Percentiles rank a stretch among this genome's conserved stretches.
Evolutionary conservation across 306 rosid genomes (phyloP).

Genomic region (Trichosanthes cucumerina): DNA sequence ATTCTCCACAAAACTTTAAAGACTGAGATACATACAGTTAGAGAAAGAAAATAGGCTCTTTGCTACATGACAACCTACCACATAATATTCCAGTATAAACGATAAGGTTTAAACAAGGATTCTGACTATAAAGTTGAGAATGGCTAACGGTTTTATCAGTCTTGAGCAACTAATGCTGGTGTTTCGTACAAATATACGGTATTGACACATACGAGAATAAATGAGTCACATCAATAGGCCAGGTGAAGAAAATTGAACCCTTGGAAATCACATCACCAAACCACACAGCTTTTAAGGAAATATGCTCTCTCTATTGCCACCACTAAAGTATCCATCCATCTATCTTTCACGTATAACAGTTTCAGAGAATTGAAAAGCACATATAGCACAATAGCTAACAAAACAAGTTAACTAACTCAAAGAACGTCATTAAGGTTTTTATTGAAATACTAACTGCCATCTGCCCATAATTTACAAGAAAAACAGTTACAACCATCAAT

Average conservation of each 20-base stretch:
- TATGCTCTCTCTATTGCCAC: constrained; percentile 1
- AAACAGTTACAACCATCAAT: constrained; percentile 25
- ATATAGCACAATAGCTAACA: neutral
- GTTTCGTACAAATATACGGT: neutral
- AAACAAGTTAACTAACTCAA: neutral
- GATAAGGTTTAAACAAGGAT: neutral
- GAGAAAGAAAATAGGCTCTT: neutral
- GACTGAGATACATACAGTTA: neutral
- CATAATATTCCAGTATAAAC: neutral
- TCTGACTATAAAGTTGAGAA: neutral
- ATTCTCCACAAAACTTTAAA: neutral
- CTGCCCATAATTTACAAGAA: constrained; percentile 38
- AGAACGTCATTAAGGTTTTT: constrained; percentile 23
- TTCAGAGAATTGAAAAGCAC: neutral
- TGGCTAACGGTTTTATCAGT: neutral
- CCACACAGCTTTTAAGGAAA: neutral
- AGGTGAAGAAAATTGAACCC: neutral
- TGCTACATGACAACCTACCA: neutral
- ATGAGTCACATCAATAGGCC: neutral
- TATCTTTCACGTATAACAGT: neutral
- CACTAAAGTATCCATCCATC: neutral
- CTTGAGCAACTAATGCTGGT: neutral
- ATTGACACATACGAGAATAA: neutral
- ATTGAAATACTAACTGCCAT: constrained; percentile 41
- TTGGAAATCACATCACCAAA: neutral